These are phyloP conservation scores for Pyrus communis DNA, from an alignment of 306 rosid species.

Conservation along the genomic window DNA sequence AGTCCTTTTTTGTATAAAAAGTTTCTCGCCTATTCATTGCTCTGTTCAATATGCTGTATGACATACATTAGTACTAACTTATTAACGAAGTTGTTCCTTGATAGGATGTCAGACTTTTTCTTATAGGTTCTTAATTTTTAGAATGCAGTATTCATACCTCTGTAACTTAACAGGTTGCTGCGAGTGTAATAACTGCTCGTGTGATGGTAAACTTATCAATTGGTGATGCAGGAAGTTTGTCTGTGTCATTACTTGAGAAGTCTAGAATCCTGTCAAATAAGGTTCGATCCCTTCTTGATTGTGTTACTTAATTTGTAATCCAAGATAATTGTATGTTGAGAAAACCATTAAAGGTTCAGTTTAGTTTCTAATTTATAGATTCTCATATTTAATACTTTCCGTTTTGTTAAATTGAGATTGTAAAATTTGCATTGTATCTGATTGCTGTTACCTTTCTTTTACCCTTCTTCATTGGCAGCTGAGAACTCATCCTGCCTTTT, in stretches of 20 bases:
- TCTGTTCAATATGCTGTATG: neutral
- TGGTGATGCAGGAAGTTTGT: conserved; percentile 65
- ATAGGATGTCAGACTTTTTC: neutral
- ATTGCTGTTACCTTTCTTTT: neutral
- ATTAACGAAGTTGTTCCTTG: neutral
- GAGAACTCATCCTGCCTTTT: conserved; percentile 72
- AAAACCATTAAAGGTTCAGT: neutral
- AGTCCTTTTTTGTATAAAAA: neutral
- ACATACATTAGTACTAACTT: neutral
- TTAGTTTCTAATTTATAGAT: neutral
- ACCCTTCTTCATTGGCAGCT: conserved; percentile 45
- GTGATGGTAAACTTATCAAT: conserved; percentile 58
- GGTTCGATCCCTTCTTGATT: conserved; percentile 32
- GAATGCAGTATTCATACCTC: neutral
- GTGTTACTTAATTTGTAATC: neutral
- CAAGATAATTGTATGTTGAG: neutral
- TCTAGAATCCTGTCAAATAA: conserved; percentile 40
- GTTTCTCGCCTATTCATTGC: neutral
- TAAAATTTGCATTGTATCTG: neutral
- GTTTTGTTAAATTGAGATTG: neutral
- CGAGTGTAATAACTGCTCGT: conserved; percentile 63
- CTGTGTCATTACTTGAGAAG: conserved; percentile 67
- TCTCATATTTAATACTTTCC: neutral
- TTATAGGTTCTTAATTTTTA: neutral
- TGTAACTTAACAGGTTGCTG: conserved; percentile 61